Conservation (phyloP, 2,329 filamentous ascomycete species). For the Neonectria ditissima region DNA sequence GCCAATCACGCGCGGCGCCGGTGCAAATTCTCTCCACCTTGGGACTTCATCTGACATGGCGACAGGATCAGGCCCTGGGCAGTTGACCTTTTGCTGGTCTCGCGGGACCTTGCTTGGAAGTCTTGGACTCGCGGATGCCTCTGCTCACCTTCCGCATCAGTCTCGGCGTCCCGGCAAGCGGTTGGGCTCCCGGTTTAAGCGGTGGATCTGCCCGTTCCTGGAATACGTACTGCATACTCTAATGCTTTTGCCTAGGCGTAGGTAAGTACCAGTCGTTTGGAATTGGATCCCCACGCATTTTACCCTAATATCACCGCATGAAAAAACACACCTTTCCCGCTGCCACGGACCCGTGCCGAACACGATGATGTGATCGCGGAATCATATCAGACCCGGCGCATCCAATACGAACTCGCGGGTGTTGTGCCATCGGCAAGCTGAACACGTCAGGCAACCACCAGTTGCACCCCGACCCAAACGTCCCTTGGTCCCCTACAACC, state of each 20-base stretch:
- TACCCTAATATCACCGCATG: background rate
- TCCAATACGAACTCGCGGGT: background rate
- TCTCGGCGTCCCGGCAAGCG: conserved; percentile 1
- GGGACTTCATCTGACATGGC: conserved; percentile 25
- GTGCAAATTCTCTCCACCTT: conserved; percentile 31
- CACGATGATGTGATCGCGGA: conserved; percentile 6
- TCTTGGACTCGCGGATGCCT: conserved; percentile 15
- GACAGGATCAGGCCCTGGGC: background rate
- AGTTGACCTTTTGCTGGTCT: background rate
- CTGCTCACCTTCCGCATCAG: conserved; percentile 26
- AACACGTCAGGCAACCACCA: conserved; percentile 9
- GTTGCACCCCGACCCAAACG: too few species aligned
- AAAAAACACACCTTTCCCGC: background rate
- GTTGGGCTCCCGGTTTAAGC: background rate
- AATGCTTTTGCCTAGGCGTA: too few species aligned
- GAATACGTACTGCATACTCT: too few species aligned
- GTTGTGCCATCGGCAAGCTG: conserved; percentile 2
- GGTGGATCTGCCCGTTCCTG: too few species aligned
- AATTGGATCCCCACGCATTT: background rate
- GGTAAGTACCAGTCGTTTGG: background rate
- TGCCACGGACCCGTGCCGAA: background rate
- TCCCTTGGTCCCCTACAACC: too few species aligned
- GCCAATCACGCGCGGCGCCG: conserved; percentile 29
- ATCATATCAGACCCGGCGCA: conserved; percentile 5
- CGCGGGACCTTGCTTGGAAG: background rate